Base-by-base conservation (phyloP, 139 green algal species). In the Parachlorella kessleri region DNA sequence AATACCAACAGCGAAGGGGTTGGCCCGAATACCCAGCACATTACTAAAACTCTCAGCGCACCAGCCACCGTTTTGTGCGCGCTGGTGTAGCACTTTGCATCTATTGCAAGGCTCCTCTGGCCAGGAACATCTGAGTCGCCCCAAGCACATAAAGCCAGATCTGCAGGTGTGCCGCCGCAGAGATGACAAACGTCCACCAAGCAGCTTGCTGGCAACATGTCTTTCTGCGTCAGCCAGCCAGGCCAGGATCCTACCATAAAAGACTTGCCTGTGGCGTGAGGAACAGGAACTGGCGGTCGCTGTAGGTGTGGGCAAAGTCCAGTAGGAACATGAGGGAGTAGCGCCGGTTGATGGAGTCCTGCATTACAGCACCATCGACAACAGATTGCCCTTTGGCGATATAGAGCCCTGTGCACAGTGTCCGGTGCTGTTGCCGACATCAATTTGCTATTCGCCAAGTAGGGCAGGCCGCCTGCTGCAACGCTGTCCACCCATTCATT, bases 181-280 rank as follows among this genome's bases (percentile, higher is more conserved):
- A n/a, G n/a, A n/a, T n/a, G n/a, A n/a, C n/a, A n/a, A n/a, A n/a
- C n/a, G n/a, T n/a, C n/a, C n/a, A n/a, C n/a, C n/a, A n/a, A n/a
- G n/a, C n/a, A n/a, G n/a, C n/a, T n/a, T n/a, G n/a, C n/a, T n/a
- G n/a, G n/a, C n/a, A n/a, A n/a, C n/a, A n/a, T n/a, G n/a, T n/a
- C n/a, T n/a, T n/a, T n/a, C n/a, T n/a, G n/a, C n/a, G n/a, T n/a
- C n/a, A n/a, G n/a, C n/a, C n/a, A n/a, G n/a, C n/a, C n/a, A n/a
- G n/a, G n/a, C n/a, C n/a, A n/a, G n/a, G n/a, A n/a, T n/a, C n/a
- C n/a, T n/a, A n/a, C n/a, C n/a, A n/a, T n/a, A n/a, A n/a, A n/a
- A n/a, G n/a, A n/a, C n/a, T n/a, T n/a, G n/a, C 88, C 84, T 92
- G 89, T 18, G 92, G 92, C 69, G 92, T 95, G 26, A 97, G 85